phyloP scores from a whole-genome alignment of 768 basidiomycete species.

The Xerocomus brunneocitrinus region DNA sequence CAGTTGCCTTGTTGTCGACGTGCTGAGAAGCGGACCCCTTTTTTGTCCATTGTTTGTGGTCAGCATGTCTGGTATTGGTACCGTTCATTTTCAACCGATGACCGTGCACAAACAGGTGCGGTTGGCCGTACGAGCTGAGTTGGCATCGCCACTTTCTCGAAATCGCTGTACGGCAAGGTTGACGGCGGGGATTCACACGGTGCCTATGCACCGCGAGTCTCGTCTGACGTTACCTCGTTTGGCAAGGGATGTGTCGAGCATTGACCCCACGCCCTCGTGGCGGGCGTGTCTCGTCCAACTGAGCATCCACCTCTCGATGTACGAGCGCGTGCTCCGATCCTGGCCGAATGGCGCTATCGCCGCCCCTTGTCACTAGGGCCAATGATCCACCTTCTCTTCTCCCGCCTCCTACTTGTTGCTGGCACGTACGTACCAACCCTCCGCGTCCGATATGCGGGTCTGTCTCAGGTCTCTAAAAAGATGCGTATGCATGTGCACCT shows the following conservation, averaged over 20 bases:
- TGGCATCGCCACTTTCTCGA: constrained; percentile 13
- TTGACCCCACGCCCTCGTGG: not conserved
- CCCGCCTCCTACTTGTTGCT: not conserved
- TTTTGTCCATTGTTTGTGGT: constrained; percentile 20
- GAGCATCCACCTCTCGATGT: not conserved
- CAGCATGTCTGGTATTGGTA: constrained; percentile 18
- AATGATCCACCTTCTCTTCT: not conserved
- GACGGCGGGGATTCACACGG: constrained; percentile 7
- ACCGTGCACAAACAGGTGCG: constrained; percentile 7
- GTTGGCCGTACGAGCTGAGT: constrained; percentile 18
- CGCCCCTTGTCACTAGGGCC: not conserved
- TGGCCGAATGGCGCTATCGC: constrained; percentile 11
- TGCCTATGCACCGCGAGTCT: not conserved
- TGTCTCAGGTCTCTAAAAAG: constrained; percentile 3
- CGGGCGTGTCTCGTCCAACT: not conserved
- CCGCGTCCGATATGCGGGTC: constrained; percentile 3
- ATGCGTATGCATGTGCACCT: too few species aligned
- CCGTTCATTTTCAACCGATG: constrained; percentile 23
- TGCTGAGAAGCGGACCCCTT: constrained; percentile 7
- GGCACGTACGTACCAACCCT: not conserved
- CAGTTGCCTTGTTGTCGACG: constrained; percentile 17
- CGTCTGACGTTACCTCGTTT: not conserved
- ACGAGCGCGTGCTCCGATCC: constrained; percentile 4
- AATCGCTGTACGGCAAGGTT: constrained; percentile 1
- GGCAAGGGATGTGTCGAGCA: not conserved